These are phyloP conservation scores for Pyrus communis DNA, from an alignment of 306 rosid genomes.

Conservation along the genomic window DNA sequence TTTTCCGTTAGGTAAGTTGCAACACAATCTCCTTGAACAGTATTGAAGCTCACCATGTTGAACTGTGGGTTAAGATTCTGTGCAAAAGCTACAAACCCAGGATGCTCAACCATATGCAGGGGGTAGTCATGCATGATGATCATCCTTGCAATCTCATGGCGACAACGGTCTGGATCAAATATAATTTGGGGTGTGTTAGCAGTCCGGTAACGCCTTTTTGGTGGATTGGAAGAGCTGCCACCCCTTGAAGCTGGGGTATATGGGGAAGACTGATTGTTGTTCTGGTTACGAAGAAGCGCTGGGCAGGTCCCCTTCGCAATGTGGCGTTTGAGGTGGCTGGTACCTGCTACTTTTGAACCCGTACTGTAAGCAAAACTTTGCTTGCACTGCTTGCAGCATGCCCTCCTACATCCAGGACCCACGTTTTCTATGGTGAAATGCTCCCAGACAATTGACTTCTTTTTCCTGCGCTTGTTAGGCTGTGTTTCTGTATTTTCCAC, in stretches of 20 bases:
- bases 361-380: slow-evolving; percentile 97
- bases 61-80: slow-evolving; percentile 89
- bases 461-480: slow-evolving; percentile 83
- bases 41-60: slow-evolving; percentile 83
- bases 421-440: slow-evolving; percentile 86
- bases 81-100: slow-evolving; percentile 79
- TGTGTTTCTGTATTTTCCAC: slow-evolving; percentile 47
- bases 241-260: slow-evolving; percentile 53
- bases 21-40: slow-evolving; percentile 93
- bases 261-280: slow-evolving; percentile 44
- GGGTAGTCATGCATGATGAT: slow-evolving; percentile 97
- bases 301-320: slow-evolving; percentile 88
- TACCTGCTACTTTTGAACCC: slow-evolving; percentile 91
- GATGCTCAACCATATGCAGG: slow-evolving; percentile 94
- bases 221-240: slow-evolving; percentile 39
- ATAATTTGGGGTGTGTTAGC: slow-evolving; percentile 50
- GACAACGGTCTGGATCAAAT: slow-evolving; percentile 79
- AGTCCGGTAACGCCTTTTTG: slow-evolving; percentile 70
- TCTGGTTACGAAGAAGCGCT: slow-evolving; percentile 65
- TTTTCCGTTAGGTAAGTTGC: slow-evolving; percentile 78
- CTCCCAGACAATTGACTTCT: slow-evolving; percentile 90
- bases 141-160: slow-evolving; percentile 92
- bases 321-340: slow-evolving; percentile 95
- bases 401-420: slow-evolving; percentile 84
- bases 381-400: slow-evolving; percentile 83